Evolutionary conservation across 1,284 basidiomycete species (phyloP).

Genomic region (Trametes versicolor): DNA sequence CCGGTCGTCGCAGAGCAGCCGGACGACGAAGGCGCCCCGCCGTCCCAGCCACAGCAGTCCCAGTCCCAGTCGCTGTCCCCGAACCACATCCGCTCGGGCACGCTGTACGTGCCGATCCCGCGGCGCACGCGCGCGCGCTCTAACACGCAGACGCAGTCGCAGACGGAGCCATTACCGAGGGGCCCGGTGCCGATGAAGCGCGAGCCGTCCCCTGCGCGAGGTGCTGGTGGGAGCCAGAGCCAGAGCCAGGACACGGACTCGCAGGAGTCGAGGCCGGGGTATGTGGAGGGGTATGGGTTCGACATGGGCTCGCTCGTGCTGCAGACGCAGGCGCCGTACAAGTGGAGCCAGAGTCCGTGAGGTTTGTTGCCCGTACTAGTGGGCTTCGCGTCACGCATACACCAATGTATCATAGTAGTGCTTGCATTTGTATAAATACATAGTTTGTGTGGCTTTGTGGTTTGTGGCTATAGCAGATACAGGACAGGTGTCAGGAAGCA

Average conservation of each 20-base stretch:
- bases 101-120: constrained; percentile 23
- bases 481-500: too few relatives aligned
- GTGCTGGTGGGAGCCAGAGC: background rate
- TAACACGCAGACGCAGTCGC: constrained; percentile 12
- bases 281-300: constrained; percentile 31
- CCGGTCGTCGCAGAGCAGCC: constrained; percentile 22
- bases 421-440: background rate
- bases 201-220: constrained; percentile 9
- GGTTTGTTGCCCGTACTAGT: background rate
- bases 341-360: constrained; percentile 22
- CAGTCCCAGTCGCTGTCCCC: background rate
- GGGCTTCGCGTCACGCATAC: background rate
- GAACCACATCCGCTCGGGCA: constrained; percentile 28
- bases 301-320: constrained; percentile 26
- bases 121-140: constrained; percentile 14
- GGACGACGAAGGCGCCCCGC: constrained; percentile 6
- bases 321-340: constrained; percentile 32
- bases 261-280: constrained; percentile 5
- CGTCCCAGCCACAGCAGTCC: background rate
- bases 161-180: background rate
- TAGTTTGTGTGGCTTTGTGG: background rate
- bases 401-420: background rate
- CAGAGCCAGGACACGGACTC: background rate
- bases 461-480: too few relatives aligned
- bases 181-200: constrained; percentile 16